These are phyloP conservation scores for Fusarium zealandicum DNA, from an alignment of 2,329 filamentous ascomycete genomes.

Conservation along the genomic window DNA sequence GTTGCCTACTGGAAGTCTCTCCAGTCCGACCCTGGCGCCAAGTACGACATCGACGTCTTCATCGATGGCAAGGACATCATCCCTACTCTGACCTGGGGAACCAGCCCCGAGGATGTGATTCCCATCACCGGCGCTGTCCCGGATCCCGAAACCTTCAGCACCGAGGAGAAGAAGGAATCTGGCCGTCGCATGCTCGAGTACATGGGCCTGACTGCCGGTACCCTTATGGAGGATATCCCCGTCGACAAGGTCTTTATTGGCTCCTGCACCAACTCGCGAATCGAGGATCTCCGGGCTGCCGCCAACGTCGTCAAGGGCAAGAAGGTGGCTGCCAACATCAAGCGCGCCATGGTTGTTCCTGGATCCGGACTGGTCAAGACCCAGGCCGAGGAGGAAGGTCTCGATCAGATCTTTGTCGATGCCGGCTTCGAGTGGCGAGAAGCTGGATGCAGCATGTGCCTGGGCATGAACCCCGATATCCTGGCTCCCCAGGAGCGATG, in stretches of 20 bases:
- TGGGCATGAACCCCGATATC: conserved; percentile 99
- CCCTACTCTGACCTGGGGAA: conserved; percentile 96
- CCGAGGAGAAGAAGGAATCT: conserved; percentile 79
- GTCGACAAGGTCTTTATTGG: conserved; percentile 98
- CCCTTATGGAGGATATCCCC: conserved; percentile 87
- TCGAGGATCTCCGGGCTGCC: conserved; percentile 91
- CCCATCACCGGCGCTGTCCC: conserved; percentile 92
- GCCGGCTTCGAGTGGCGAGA: conserved; percentile 98
- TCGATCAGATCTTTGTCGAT: conserved; percentile 90
- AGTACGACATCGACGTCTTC: conserved; percentile 87
- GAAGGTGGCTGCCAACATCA: conserved; percentile 87
- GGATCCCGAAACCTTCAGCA: conserved; percentile 84
- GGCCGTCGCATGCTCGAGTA: conserved; percentile 88
- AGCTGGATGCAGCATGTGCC: conserved; percentile 97
- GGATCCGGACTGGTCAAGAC: conserved; percentile 94
- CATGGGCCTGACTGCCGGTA: conserved; percentile 90
- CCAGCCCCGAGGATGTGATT: conserved; percentile 94
- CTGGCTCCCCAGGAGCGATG: conserved; percentile 91
- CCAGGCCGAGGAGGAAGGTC: conserved; percentile 87
- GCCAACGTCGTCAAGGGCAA: conserved; percentile 86
- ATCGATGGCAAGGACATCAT: conserved; percentile 93
- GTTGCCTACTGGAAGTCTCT: conserved; percentile 87
- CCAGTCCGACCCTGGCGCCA: conserved; percentile 84
- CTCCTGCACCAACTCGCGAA: conserved; percentile 95
- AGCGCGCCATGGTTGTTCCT: conserved; percentile 94